These are phyloP conservation scores for Penicillium cataractarum DNA, from an alignment of 495 filamentous ascomycete genomes.

Conservation along the genomic window DNA sequence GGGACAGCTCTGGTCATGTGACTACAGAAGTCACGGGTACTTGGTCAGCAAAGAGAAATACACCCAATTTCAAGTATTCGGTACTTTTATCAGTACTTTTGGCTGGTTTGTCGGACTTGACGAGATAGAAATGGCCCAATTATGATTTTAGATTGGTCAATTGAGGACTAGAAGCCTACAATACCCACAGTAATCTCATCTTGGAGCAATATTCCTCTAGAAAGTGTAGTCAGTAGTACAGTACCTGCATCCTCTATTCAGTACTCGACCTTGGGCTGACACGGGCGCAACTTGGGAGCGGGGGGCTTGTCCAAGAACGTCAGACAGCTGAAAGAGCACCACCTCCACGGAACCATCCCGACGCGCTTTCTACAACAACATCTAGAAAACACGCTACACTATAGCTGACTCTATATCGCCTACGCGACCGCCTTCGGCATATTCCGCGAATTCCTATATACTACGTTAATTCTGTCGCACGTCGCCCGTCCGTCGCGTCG, in stretches of 20 bases:
- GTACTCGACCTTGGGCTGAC: background rate
- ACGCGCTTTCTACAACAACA: slow-evolving; percentile 22
- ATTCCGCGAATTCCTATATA: background rate
- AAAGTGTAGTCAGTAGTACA: background rate
- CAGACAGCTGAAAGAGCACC: slow-evolving; percentile 25
- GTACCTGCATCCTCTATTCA: background rate
- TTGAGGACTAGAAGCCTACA: background rate
- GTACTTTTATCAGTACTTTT: background rate
- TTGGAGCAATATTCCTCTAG: background rate
- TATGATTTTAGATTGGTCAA: background rate
- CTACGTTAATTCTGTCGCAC: background rate
- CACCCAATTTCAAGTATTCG: background rate
- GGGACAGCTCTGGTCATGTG: slow-evolving; percentile 18
- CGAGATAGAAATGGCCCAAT: background rate
- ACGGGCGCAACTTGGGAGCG: slow-evolving; percentile 4
- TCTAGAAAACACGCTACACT: background rate
- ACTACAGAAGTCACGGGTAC: background rate
- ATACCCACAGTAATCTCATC: background rate
- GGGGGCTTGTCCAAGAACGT: slow-evolving; percentile 26
- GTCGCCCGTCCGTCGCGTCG: slow-evolving; percentile 6
- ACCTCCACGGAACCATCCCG: slow-evolving; percentile 26
- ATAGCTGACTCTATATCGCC: background rate
- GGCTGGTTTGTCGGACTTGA: background rate
- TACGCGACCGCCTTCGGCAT: background rate
- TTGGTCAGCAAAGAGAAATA: background rate